phyloP scores from a whole-genome alignment of 495 filamentous ascomycete genomes.

The Aspergillus homomorphus region DNA sequence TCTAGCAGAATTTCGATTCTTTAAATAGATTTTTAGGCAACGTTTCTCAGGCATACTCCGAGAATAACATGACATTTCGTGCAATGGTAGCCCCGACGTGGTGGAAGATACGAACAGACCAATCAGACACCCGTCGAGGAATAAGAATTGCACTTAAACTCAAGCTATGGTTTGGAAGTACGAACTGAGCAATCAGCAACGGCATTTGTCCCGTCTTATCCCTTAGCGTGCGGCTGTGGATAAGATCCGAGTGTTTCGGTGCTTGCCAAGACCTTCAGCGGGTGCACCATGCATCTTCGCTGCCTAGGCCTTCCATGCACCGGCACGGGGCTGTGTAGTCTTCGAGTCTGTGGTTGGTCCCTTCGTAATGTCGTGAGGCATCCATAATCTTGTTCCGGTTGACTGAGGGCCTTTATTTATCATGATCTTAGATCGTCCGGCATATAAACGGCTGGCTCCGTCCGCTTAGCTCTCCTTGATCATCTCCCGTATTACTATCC shows the following conservation, averaged over 20 bases:
- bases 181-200: not conserved
- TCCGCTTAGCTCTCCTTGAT: not conserved
- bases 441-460: not conserved
- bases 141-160: not conserved
- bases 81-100: not conserved
- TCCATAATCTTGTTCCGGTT: not conserved
- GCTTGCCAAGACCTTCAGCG: not conserved
- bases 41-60: not conserved
- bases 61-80: not conserved
- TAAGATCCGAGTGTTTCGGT: not conserved
- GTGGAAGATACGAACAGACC: not conserved
- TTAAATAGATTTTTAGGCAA: not conserved
- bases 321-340: not conserved
- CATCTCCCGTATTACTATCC: not conserved
- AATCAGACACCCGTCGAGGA: not conserved
- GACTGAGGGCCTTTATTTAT: too few species aligned
- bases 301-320: not conserved
- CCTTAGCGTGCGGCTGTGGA: not conserved
- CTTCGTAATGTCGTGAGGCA: not conserved
- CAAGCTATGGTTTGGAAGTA: not conserved
- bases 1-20: not conserved
- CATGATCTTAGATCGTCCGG: too few species aligned
- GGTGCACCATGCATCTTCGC: not conserved
- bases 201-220: not conserved
- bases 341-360: not conserved